Conservation (phyloP, 2,329 filamentous ascomycete genomes). For the Neodidymelliopsis sp. region DNA sequence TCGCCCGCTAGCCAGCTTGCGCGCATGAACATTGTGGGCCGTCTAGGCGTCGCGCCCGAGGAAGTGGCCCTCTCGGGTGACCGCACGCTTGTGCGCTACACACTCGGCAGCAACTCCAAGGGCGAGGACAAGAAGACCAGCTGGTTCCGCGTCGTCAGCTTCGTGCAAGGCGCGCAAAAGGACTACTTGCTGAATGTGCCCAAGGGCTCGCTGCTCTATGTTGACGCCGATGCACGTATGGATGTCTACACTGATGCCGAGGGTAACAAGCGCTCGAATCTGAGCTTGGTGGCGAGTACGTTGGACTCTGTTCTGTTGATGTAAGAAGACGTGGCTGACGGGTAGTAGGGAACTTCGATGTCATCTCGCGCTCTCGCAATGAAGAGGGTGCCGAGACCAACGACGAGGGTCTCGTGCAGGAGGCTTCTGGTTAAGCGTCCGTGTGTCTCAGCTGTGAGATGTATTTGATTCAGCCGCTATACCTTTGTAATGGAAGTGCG, state of each 20-base stretch:
- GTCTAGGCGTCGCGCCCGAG: conserved; percentile 82
- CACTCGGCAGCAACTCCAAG: conserved; percentile 70
- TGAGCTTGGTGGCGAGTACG: conserved; percentile 85
- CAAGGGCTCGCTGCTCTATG: conserved; percentile 82
- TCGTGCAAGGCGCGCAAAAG: conserved; percentile 72
- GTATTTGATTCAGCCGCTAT: conserved; percentile 10
- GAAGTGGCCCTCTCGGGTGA: conserved; percentile 76
- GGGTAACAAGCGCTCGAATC: conserved; percentile 67
- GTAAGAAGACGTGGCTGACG: neutral
- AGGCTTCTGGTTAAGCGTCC: conserved; percentile 31
- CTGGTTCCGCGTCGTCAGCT: conserved; percentile 84
- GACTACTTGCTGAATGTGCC: conserved; percentile 76
- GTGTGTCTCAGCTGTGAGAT: neutral
- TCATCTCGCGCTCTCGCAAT: conserved; percentile 38
- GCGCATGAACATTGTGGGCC: conserved; percentile 85
- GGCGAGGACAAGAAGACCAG: conserved; percentile 77
- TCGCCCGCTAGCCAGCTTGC: conserved; percentile 70
- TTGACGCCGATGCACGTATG: conserved; percentile 83
- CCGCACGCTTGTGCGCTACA: conserved; percentile 77
- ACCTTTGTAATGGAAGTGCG: conserved; percentile 15
- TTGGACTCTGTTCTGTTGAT: conserved; percentile 36
- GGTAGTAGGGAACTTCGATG: conserved; percentile 45
- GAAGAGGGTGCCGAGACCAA: conserved; percentile 31
- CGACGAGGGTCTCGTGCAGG: conserved; percentile 46
- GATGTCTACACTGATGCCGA: conserved; percentile 68